Base-by-base conservation (phyloP, 257 asterid genomes). In the Nicotiana sylvestris region DNA sequence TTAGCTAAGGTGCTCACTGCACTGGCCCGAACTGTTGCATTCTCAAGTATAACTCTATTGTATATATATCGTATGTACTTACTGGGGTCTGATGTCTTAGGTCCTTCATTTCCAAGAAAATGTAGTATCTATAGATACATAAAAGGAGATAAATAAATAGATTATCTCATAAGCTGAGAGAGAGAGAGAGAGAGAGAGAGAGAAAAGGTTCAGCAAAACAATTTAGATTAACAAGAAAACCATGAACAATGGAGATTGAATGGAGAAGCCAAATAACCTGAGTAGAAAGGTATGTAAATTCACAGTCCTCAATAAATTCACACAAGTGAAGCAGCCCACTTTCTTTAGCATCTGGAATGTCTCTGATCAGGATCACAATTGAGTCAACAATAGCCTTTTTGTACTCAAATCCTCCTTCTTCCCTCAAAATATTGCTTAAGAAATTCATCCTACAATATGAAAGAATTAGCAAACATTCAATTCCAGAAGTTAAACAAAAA, bases 261-360 rank as follows among this genome's bases (percentile, higher is more conserved):
- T 10, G 32, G 69, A 43, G 49, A 43, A 43, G 11, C 21, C 76
- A 60, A 82, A 35, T 79, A 77, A 95, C 98, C 98, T 95, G 98
- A 84, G 98, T 92, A 82, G 98, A 95, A 82, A 95, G 98, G 88
- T 95, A 95, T 1, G 98, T 95, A 86, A 95, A 95, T 91, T 95
- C 98, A 86, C 98, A 95, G 87, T 95, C 98, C 87, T 95, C 98
- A 80, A 95, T 95, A 81, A 95, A 95, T 93, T 95, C 98, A 89
- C 98, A 93, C 57, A 95, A 87, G 88, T 95, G 98, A 77, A 95
- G 92, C 81, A 95, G 85, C 82, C 98, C 98, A 87, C 90, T 89
- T 89, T 95, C 98, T 91, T 95, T 93, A 81, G 98, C 98, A 87
- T 95, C 98, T 0, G 98, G 98, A 82, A 95, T 95, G 81, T 95